phyloP scores from a whole-genome alignment of 179 eudicot genomes.

The Sideroxylon spinosum region DNA sequence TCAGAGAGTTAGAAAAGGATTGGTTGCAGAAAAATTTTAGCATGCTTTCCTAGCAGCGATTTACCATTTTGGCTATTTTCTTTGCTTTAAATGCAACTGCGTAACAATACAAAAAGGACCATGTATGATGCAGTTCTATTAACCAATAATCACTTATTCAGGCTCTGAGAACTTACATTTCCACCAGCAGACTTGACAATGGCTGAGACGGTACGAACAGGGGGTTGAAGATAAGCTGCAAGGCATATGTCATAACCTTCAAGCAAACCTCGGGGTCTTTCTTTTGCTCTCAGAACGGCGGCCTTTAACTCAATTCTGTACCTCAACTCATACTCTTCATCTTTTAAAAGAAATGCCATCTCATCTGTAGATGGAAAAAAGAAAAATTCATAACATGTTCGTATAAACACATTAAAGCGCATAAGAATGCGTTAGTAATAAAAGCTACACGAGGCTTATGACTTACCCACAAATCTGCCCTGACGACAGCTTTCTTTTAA shows the following conservation, averaged over 20 bases:
- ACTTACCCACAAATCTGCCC: constrained; percentile 77
- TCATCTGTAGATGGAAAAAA: constrained; percentile 51
- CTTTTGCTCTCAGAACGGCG: constrained; percentile 66
- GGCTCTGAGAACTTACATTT: constrained; percentile 44
- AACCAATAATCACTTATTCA: background rate
- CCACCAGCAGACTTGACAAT: constrained; percentile 78
- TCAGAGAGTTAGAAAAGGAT: background rate
- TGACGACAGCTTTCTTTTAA: constrained; percentile 68
- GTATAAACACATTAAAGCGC: background rate
- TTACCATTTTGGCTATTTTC: background rate
- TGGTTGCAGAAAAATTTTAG: background rate
- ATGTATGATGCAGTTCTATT: background rate
- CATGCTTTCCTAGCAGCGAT: background rate
- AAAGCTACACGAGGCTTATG: constrained; percentile 9
- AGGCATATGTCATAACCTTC: constrained; percentile 58
- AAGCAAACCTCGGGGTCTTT: constrained; percentile 48
- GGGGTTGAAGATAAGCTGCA: constrained; percentile 60
- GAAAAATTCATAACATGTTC: background rate
- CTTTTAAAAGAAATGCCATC: constrained; percentile 57
- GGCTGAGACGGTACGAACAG: constrained; percentile 45
- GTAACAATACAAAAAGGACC: background rate
- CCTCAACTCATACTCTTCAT: constrained; percentile 53
- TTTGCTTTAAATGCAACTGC: background rate
- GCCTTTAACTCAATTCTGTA: constrained; percentile 55
- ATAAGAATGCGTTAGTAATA: background rate